Percentiles rank a stretch among this genome's conserved stretches.
phyloP scores from a whole-genome alignment of 1,284 basidiomycete species.

The Ceratobasidium sp. region DNA sequence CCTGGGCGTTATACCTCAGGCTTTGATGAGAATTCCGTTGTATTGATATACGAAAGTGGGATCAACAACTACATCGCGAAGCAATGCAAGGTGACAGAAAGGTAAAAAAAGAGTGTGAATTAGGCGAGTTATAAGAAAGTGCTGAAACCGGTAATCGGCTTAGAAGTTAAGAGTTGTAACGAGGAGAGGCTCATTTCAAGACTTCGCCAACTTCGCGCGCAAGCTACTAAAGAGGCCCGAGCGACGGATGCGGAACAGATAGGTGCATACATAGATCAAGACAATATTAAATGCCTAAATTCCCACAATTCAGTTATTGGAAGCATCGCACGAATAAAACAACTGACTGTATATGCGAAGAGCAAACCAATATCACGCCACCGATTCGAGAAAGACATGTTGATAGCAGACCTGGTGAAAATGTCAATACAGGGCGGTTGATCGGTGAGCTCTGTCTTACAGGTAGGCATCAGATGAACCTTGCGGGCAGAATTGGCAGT shows the following conservation, averaged over 20 bases:
- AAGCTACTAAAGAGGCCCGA: conserved; percentile 3
- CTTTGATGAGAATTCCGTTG: too few species aligned
- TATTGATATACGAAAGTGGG: too few species aligned
- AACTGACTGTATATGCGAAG: conserved; percentile 59
- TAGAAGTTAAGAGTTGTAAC: too few species aligned
- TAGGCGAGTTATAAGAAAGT: background rate
- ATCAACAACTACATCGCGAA: too few species aligned
- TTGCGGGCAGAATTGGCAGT: conserved; percentile 68
- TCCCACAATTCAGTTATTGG: background rate
- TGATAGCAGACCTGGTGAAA: conserved; percentile 68
- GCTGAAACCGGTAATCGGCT: too few species aligned
- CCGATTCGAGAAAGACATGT: conserved; percentile 71
- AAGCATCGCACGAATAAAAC: conserved; percentile 49
- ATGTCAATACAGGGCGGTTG: background rate
- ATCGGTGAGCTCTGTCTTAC: conserved; percentile 12
- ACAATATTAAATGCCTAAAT: conserved; percentile 1
- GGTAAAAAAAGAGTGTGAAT: background rate
- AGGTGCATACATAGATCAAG: conserved; percentile 27
- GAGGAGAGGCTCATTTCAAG: background rate
- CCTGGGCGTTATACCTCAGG: too few species aligned
- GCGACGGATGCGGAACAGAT: conserved; percentile 28
- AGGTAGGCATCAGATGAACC: conserved; percentile 61
- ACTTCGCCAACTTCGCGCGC: background rate
- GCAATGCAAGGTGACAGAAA: background rate
- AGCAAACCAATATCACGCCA: conserved; percentile 82